Percentiles rank a stretch among this genome's conserved stretches.
Evolutionary conservation across 139 green algal species (phyloP).

Genomic region (Gonium pectorale): DNA sequence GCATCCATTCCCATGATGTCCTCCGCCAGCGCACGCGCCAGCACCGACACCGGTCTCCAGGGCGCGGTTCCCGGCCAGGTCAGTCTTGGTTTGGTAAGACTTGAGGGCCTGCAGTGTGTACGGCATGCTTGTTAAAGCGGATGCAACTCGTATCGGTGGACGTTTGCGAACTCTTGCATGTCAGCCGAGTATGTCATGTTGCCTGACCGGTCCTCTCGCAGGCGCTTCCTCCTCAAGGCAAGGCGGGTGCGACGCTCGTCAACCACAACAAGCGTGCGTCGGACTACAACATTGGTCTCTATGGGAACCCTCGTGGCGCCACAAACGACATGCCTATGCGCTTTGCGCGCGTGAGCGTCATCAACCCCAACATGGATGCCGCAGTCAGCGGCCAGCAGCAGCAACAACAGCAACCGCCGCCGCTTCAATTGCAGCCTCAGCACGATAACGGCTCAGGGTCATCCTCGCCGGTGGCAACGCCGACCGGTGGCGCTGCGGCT

Average conservation of each 20-base stretch:
- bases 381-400: neutral
- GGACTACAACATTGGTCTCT: neutral
- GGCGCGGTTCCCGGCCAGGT: no score
- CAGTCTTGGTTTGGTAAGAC: no score
- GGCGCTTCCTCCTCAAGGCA: neutral
- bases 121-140: no score
- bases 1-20: neutral
- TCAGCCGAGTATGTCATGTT: no score
- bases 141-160: no score
- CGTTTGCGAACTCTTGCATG: no score
- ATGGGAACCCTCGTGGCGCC: neutral
- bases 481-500: neutral
- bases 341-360: slow-evolving; percentile 14
- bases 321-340: slow-evolving; percentile 10
- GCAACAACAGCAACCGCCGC: no score
- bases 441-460: neutral
- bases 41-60: neutral
- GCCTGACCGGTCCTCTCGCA: no score
- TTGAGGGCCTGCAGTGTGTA: no score
- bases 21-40: neutral
- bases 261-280: slow-evolving; percentile 33
- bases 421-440: neutral
- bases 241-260: slow-evolving; percentile 20
- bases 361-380: slow-evolving; percentile 4
- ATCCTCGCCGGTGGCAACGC: neutral